Conservation (phyloP, 306 rosid species). For the Hippophae gyantsensis region DNA sequence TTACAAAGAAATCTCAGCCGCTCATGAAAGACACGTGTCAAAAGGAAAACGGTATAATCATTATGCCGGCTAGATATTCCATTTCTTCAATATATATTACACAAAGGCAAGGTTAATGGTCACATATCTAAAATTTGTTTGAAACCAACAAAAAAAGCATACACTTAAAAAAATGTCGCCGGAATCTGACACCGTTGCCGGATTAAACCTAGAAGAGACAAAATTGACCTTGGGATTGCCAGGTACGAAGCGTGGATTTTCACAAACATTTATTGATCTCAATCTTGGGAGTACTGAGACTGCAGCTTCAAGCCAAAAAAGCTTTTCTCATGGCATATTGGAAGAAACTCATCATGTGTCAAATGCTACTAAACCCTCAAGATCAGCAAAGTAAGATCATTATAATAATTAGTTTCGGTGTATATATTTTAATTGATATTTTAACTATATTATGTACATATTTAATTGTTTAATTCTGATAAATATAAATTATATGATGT, state of each 20-base stretch:
- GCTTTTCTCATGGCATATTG: constrained; percentile 1
- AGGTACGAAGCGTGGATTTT: constrained; percentile 41
- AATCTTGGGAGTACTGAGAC: constrained; percentile 26
- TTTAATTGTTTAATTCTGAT: not conserved
- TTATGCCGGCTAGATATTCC: constrained; percentile 14
- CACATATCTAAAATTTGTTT: not conserved
- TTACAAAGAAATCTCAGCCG: constrained; percentile 29
- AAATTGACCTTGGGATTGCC: constrained; percentile 54
- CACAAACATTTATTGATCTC: constrained; percentile 28
- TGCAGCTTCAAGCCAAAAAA: not conserved
- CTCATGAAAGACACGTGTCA: constrained; percentile 18
- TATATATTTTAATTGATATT: not conserved
- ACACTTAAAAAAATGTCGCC: constrained; percentile 20
- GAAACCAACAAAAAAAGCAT: not conserved
- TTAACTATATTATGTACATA: not conserved
- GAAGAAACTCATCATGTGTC: constrained; percentile 6
- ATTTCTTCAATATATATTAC: not conserved
- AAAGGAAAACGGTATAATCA: not conserved
- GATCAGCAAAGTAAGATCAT: constrained; percentile 32
- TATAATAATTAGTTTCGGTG: not conserved
- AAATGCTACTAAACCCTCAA: constrained; percentile 13
- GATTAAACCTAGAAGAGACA: constrained; percentile 35
- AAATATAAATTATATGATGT: not conserved
- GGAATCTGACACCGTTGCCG: constrained; percentile 18
- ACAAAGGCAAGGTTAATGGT: not conserved